phyloP scores from a whole-genome alignment of 1,284 basidiomycete genomes.

The Xanthoconium separans region DNA sequence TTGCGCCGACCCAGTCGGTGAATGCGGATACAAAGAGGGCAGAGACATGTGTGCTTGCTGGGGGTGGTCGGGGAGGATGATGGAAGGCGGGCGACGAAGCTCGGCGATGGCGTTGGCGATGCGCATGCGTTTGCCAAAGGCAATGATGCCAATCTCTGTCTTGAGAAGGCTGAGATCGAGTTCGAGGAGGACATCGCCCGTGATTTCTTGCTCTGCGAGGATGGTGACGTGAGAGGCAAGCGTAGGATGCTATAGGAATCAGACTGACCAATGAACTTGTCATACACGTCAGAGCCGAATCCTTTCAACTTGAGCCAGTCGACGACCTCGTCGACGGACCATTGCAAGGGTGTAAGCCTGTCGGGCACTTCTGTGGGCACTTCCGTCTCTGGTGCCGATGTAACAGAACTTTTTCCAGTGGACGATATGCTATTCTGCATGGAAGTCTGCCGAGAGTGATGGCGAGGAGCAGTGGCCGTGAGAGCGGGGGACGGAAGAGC shows the following conservation, averaged over 20 bases:
- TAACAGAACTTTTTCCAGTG: conserved; percentile 14
- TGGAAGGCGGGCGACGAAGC: conserved; percentile 69
- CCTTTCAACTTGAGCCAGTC: conserved; percentile 86
- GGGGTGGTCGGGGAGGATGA: conserved; percentile 41
- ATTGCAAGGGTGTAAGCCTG: conserved; percentile 53
- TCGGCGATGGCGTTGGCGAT: conserved; percentile 96
- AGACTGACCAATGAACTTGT: conserved; percentile 79
- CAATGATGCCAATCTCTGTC: conserved; percentile 90
- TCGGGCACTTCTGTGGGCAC: conserved; percentile 13
- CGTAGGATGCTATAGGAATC: not conserved
- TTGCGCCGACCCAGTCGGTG: conserved; percentile 39
- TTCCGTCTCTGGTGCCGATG: conserved; percentile 14
- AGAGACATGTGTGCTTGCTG: conserved; percentile 40
- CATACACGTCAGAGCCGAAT: conserved; percentile 80
- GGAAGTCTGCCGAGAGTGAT: conserved; percentile 30
- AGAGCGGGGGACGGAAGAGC: conserved; percentile 42
- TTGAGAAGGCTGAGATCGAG: conserved; percentile 92
- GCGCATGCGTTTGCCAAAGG: conserved; percentile 92
- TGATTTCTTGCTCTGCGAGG: conserved; percentile 92
- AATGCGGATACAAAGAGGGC: conserved; percentile 31
- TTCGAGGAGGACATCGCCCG: conserved; percentile 93
- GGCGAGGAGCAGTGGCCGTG: conserved; percentile 32
- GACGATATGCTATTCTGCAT: conserved; percentile 37
- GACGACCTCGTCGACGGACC: conserved; percentile 88
- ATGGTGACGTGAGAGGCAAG: conserved; percentile 2